phyloP scores from a whole-genome alignment of 1,284 basidiomycete genomes.

The Naganishia liquefaciens region DNA sequence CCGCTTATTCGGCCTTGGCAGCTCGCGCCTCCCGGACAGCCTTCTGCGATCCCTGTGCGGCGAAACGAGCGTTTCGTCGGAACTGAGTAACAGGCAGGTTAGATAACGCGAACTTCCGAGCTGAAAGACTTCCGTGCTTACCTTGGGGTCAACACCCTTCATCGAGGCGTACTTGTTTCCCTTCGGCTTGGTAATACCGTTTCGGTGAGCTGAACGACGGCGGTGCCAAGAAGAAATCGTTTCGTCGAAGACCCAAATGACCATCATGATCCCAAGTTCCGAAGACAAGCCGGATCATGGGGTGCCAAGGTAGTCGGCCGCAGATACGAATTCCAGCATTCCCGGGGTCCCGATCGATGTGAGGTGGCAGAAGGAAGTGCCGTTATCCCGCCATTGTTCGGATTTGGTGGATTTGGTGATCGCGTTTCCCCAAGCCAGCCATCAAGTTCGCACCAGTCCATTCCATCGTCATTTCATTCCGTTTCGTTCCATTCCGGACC shows the following conservation, averaged over 20 bases:
- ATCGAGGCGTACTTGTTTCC: slow-evolving; percentile 76
- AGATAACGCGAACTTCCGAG: background rate
- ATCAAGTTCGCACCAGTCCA: background rate
- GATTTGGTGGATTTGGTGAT: too few species aligned
- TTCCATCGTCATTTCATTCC: background rate
- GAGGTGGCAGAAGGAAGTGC: too few species aligned
- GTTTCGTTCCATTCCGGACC: background rate
- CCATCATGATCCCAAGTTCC: too few species aligned
- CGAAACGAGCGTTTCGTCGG: slow-evolving; percentile 56
- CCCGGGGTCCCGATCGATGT: too few species aligned
- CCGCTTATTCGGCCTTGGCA: slow-evolving; percentile 31
- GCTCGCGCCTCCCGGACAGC: slow-evolving; percentile 45
- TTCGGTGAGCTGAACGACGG: slow-evolving; percentile 89
- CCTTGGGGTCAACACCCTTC: slow-evolving; percentile 72
- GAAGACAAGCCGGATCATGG: too few species aligned
- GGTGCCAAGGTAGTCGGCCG: too few species aligned
- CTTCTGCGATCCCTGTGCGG: slow-evolving; percentile 54
- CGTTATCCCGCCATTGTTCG: too few species aligned
- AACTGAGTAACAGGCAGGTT: slow-evolving; percentile 42
- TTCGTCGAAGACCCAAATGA: slow-evolving; percentile 6
- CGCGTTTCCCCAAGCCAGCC: background rate
- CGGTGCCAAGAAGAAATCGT: slow-evolving; percentile 26
- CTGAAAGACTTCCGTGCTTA: slow-evolving; percentile 35
- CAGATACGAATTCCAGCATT: too few species aligned
- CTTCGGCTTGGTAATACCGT: slow-evolving; percentile 86